These are phyloP conservation scores for Penicillium hordei DNA, from an alignment of 2,329 filamentous ascomycete genomes.

Conservation along the genomic window DNA sequence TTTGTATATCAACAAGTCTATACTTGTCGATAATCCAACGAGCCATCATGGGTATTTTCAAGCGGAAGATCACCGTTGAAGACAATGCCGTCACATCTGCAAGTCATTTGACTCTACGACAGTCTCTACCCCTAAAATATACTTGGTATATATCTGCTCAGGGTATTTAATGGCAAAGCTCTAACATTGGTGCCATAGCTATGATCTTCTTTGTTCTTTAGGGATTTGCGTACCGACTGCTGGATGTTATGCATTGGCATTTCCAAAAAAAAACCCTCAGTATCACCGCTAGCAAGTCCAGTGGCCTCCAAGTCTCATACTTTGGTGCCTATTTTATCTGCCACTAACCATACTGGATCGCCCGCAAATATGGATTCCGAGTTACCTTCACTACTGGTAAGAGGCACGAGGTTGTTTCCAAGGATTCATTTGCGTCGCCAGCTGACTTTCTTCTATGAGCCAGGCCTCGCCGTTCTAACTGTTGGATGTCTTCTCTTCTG, in stretches of 20 bases:
- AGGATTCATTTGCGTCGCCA: too few species aligned
- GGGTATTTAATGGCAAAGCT: neutral
- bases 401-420: conserved; percentile 15
- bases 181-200: conserved; percentile 41
- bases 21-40: neutral
- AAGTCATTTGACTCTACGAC: conserved; percentile 63
- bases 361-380: conserved; percentile 50
- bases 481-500: too few species aligned
- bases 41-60: conserved; percentile 9
- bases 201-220: conserved; percentile 66
- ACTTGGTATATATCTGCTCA: conserved; percentile 37
- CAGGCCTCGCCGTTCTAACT: too few species aligned
- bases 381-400: conserved; percentile 24
- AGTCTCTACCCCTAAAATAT: conserved; percentile 65
- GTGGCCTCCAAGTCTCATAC: conserved; percentile 48
- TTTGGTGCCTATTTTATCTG: conserved; percentile 47
- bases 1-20: neutral
- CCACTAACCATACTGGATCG: conserved; percentile 40
- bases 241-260: conserved; percentile 54
- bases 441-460: too few species aligned
- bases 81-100: conserved; percentile 53
- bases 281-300: conserved; percentile 47
- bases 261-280: conserved; percentile 48
- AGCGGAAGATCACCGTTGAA: conserved; percentile 25
- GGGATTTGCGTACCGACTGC: conserved; percentile 58